Conservation (phyloP, 1,284 basidiomycete genomes). For the Sphagnurus paluster region DNA sequence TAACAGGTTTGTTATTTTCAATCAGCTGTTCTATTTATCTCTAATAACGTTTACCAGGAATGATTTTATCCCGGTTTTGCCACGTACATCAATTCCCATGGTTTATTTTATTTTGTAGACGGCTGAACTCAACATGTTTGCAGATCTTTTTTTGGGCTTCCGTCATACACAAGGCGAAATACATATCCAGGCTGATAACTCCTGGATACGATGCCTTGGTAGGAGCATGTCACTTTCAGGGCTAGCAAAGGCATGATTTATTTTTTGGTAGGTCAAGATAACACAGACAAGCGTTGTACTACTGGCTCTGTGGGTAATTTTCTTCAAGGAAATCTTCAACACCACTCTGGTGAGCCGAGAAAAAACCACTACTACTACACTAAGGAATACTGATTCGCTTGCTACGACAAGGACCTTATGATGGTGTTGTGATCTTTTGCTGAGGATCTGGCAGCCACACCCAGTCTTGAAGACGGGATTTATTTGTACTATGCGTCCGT, state of each 20-base stretch:
- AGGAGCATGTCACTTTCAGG: background rate
- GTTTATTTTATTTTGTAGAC: too few species aligned
- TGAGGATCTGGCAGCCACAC: conserved; percentile 16
- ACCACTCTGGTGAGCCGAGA: conserved; percentile 49
- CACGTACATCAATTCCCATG: conserved; percentile 35
- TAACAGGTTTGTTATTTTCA: conserved; percentile 37
- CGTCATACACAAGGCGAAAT: conserved; percentile 42
- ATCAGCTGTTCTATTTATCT: conserved; percentile 10
- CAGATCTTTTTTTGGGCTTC: conserved; percentile 42
- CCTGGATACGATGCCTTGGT: conserved; percentile 38
- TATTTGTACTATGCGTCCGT: too few species aligned
- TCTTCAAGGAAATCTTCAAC: conserved; percentile 36
- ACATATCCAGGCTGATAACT: conserved; percentile 35
- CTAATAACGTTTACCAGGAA: conserved; percentile 25
- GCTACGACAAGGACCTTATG: conserved; percentile 46
- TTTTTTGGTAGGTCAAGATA: conserved; percentile 49
- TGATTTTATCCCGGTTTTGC: conserved; percentile 49
- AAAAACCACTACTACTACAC: too few species aligned
- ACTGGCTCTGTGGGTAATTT: conserved; percentile 57
- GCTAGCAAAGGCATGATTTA: background rate
- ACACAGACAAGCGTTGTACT: conserved; percentile 48
- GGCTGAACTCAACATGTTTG: too few species aligned
- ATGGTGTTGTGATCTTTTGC: conserved; percentile 54
- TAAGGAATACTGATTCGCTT: background rate
- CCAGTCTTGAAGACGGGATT: too few species aligned